Conservation (phyloP, 148 eudicot species). For the Beta vulgaris region DNA sequence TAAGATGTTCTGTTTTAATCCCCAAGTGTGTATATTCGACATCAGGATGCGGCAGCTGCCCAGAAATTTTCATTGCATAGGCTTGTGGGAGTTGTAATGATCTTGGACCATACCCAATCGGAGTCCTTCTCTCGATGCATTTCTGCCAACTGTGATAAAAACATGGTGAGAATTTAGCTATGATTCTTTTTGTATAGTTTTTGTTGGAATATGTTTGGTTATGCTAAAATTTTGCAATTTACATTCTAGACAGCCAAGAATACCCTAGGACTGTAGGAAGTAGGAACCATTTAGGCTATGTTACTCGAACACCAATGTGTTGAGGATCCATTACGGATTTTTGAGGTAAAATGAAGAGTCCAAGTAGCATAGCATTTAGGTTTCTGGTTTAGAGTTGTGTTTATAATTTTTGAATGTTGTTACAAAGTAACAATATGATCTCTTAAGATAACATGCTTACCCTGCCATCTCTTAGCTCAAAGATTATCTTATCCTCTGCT, state of each 20-base stretch:
- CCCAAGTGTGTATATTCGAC: neutral
- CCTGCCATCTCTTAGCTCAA: constrained; percentile 79
- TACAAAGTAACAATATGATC: neutral
- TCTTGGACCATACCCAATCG: constrained; percentile 71
- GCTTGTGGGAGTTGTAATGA: constrained; percentile 71
- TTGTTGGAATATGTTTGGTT: too few relatives aligned
- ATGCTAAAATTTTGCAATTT: neutral
- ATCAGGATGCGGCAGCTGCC: constrained; percentile 52
- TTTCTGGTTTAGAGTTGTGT: neutral
- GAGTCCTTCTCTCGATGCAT: constrained; percentile 38
- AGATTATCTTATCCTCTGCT: constrained; percentile 61
- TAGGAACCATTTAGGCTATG: too few relatives aligned
- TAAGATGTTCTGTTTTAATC: neutral
- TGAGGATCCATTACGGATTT: too few relatives aligned
- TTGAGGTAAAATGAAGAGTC: too few relatives aligned
- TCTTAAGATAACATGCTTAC: constrained; percentile 38
- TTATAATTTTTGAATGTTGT: neutral
- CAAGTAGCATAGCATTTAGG: neutral
- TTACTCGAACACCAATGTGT: too few relatives aligned
- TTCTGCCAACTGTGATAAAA: constrained; percentile 71
- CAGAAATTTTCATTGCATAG: constrained; percentile 51
- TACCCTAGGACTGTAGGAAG: neutral
- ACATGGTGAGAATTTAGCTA: constrained; percentile 16
- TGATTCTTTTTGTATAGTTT: too few relatives aligned
- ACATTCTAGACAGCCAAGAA: too few relatives aligned